Evolutionary conservation across 2,329 filamentous ascomycete genomes (phyloP).

Genomic region (Stagonosporopsis vannaccii): DNA sequence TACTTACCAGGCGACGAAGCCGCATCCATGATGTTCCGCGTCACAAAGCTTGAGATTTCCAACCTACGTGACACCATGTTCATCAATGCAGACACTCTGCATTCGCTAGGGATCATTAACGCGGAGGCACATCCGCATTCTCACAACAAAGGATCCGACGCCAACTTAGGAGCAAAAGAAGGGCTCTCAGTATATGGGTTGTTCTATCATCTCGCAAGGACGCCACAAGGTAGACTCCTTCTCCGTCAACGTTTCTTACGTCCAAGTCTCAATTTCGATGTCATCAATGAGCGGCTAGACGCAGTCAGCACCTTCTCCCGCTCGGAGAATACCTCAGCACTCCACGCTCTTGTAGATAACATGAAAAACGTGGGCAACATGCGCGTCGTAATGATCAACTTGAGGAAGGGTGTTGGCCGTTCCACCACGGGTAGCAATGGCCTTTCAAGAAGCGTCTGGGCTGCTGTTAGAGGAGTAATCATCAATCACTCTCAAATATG

Average conservation of each 20-base stretch:
- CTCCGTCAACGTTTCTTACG: constrained; percentile 84
- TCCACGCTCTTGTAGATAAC: constrained; percentile 65
- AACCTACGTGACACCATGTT: constrained; percentile 73
- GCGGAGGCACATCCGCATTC: constrained; percentile 83
- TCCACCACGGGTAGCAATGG: constrained; percentile 58
- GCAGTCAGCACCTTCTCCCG: constrained; percentile 72
- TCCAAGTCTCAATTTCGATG: constrained; percentile 71
- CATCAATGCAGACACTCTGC: constrained; percentile 79
- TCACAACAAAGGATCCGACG: constrained; percentile 74
- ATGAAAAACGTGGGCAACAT: constrained; percentile 80
- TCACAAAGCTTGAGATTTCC: constrained; percentile 77
- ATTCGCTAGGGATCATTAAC: constrained; percentile 84
- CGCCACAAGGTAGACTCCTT: constrained; percentile 76
- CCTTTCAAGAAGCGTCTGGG: constrained; percentile 74
- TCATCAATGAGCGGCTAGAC: constrained; percentile 75
- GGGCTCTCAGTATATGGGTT: constrained; percentile 84
- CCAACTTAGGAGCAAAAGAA: constrained; percentile 74
- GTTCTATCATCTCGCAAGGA: constrained; percentile 76
- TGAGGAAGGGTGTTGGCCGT: constrained; percentile 78
- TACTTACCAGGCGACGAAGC: constrained; percentile 68
- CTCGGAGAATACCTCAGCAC: constrained; percentile 68
- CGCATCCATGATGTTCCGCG: constrained; percentile 62
- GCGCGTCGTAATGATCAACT: constrained; percentile 68
- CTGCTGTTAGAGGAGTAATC: constrained; percentile 65
- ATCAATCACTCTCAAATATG: too few relatives aligned